A percentile compares a stretch with the other conserved stretches of the same genome.
Conservation (phyloP, 495 filamentous ascomycete species). For the Penicillium bovifimosum region DNA sequence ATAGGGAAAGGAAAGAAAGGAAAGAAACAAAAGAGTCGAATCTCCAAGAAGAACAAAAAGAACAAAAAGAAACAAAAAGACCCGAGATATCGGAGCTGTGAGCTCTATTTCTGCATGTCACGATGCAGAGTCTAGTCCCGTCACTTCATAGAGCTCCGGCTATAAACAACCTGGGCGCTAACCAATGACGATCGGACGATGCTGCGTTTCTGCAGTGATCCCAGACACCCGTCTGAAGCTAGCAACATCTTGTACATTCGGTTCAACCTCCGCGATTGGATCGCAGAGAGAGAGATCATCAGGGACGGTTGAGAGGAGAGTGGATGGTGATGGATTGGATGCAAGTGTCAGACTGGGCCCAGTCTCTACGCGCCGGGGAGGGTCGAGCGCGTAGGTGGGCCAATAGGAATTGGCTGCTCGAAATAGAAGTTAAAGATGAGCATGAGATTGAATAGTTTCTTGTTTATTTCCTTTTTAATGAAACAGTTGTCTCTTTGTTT, state of each 20-base stretch:
- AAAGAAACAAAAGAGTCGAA: not conserved
- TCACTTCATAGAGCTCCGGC: conserved; percentile 4
- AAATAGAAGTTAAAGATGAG: not conserved
- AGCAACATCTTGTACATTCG: not conserved
- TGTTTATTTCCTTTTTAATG: not conserved
- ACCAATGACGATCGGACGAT: not conserved
- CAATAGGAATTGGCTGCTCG: not conserved
- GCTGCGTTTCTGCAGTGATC: conserved; percentile 11
- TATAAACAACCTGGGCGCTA: conserved; percentile 2
- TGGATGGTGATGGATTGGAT: conserved; percentile 3
- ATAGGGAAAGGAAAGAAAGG: not conserved
- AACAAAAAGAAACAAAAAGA: not conserved
- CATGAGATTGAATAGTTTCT: not conserved
- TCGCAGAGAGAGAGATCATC: conserved; percentile 10
- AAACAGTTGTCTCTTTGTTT: not conserved
- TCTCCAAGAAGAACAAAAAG: not conserved
- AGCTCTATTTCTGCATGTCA: conserved; percentile 10
- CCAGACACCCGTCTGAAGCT: conserved; percentile 13
- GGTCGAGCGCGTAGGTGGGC: conserved; percentile 16
- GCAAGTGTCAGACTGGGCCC: conserved; percentile 5
- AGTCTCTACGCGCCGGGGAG: conserved; percentile 22
- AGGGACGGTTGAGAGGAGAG: not conserved
- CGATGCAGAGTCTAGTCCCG: conserved; percentile 1
- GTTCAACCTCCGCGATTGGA: conserved; percentile 9
- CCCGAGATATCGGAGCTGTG: not conserved